Conservation (phyloP, 164 flowering plant genomes). For the Tetracentron sinense region DNA sequence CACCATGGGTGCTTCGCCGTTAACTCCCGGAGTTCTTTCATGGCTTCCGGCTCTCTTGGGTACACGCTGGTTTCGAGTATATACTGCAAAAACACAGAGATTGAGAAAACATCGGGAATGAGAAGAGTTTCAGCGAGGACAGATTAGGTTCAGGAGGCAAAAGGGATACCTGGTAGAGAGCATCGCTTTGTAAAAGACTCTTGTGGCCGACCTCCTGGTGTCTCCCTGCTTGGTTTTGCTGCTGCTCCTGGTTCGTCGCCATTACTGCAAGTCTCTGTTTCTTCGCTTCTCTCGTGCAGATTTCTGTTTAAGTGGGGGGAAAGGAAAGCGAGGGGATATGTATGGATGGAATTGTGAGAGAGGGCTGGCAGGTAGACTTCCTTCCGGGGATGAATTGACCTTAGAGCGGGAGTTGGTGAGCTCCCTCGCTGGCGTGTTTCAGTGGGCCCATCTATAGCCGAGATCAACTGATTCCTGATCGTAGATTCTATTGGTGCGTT, state of each 20-base stretch:
- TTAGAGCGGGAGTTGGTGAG: constrained; percentile 3
- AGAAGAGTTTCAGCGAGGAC: not conserved
- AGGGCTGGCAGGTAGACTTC: not conserved
- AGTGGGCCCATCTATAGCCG: too few relatives aligned
- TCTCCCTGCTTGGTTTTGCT: constrained; percentile 24
- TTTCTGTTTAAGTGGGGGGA: not conserved
- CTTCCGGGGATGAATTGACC: not conserved
- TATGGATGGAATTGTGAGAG: not conserved
- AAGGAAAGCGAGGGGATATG: not conserved
- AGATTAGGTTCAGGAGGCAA: not conserved
- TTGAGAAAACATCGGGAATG: not conserved
- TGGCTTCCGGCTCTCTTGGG: constrained; percentile 54
- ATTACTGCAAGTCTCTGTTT: constrained; percentile 3
- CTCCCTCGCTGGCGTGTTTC: not conserved
- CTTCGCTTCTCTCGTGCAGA: not conserved
- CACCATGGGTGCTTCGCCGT: constrained; percentile 77
- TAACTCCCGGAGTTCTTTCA: constrained; percentile 63
- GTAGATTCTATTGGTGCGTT: too few relatives aligned
- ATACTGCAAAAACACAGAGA: constrained; percentile 32
- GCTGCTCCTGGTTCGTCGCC: constrained; percentile 18
- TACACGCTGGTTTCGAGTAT: constrained; percentile 73
- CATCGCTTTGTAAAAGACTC: constrained; percentile 87
- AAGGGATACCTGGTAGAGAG: constrained; percentile 63
- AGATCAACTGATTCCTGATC: too few relatives aligned
- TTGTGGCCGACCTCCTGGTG: constrained; percentile 94